phyloP scores from a whole-genome alignment of 495 filamentous ascomycete species.

The Amorphotheca resinae region DNA sequence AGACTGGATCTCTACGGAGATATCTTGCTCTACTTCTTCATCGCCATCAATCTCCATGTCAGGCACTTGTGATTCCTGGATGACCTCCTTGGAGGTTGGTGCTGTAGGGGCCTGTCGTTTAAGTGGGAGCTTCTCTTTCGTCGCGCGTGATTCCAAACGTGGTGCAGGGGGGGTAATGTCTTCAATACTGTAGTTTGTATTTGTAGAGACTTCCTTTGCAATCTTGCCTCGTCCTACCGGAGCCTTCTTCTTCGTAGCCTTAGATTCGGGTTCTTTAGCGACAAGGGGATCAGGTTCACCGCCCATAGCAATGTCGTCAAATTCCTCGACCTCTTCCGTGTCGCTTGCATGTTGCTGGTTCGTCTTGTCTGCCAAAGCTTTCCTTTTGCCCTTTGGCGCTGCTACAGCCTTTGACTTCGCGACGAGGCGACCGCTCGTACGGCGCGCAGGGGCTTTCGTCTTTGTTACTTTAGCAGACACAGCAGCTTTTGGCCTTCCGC shows the following conservation, averaged over 20 bases:
- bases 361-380: constrained; percentile 38
- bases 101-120: constrained; percentile 6
- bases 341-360: constrained; percentile 36
- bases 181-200: background rate
- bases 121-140: constrained; percentile 4
- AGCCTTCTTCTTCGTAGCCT: constrained; percentile 10
- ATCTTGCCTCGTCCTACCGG: constrained; percentile 1
- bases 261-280: constrained; percentile 8
- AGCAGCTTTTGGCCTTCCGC: constrained; percentile 31
- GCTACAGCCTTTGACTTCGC: constrained; percentile 23
- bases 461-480: constrained; percentile 21
- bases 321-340: constrained; percentile 39
- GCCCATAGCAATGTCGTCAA: constrained; percentile 26
- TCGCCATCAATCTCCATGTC: constrained; percentile 26
- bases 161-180: background rate
- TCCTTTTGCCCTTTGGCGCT: constrained; percentile 24
- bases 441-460: constrained; percentile 28
- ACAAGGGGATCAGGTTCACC: constrained; percentile 14
- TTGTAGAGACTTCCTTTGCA: constrained; percentile 1
- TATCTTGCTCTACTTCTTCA: constrained; percentile 18
- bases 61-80: constrained; percentile 31
- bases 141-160: background rate
- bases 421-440: constrained; percentile 27
- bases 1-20: constrained; percentile 6
- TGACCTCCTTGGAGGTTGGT: constrained; percentile 25